A percentile compares a stretch with the other conserved stretches of the same genome.
These are phyloP conservation scores for Scleroderma citrinum DNA, from an alignment of 768 basidiomycete species.

Conservation along the genomic window DNA sequence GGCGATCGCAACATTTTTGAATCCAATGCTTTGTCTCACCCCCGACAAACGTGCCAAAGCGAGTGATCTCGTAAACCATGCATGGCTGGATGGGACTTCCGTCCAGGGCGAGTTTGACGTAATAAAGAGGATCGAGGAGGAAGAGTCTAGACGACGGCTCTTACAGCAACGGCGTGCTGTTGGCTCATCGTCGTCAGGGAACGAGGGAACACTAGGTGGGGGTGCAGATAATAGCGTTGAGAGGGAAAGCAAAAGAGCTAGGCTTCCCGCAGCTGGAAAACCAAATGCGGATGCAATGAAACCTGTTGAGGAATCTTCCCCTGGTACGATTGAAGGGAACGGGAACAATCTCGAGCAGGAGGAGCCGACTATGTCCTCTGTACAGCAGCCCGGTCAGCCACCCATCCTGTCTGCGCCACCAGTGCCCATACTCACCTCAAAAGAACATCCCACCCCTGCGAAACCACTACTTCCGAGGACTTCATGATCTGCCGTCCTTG, in stretches of 20 bases:
- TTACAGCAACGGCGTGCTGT: constrained; percentile 8
- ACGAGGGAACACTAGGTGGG: neutral
- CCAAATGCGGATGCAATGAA: constrained; percentile 60
- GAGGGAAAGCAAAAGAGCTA: constrained; percentile 3
- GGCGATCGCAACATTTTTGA: constrained; percentile 71
- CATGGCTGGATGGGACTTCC: constrained; percentile 78
- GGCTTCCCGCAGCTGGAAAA: constrained; percentile 5
- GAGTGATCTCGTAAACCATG: constrained; percentile 76
- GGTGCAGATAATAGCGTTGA: neutral
- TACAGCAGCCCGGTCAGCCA: constrained; percentile 16
- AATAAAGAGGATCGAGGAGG: constrained; percentile 58
- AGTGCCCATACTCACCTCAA: constrained; percentile 14
- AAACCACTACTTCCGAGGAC: neutral
- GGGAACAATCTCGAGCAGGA: constrained; percentile 10
- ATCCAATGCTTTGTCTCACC: constrained; percentile 85
- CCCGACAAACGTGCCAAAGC: constrained; percentile 89
- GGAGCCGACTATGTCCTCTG: neutral
- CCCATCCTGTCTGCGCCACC: constrained; percentile 19
- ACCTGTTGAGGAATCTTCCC: constrained; percentile 52
- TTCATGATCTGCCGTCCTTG: neutral
- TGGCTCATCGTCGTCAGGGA: neutral
- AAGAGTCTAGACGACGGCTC: constrained; percentile 31
- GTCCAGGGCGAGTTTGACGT: constrained; percentile 90
- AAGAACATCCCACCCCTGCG: constrained; percentile 12
- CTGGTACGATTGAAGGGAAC: neutral